phyloP scores from a whole-genome alignment of 306 rosid genomes.

The Oemleria cerasiformis region DNA sequence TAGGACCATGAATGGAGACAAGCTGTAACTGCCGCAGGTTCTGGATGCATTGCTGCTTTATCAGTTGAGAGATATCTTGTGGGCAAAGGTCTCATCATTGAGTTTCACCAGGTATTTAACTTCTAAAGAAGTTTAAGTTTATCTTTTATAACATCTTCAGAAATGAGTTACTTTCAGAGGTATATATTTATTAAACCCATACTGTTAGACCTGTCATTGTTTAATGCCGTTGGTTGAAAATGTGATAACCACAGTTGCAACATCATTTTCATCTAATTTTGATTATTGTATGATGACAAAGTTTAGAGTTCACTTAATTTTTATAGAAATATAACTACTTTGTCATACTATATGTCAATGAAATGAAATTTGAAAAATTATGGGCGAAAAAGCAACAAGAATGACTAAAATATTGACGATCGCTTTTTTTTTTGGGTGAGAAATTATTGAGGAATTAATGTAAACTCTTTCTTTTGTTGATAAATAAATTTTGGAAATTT shows the following conservation, averaged over 20 bases:
- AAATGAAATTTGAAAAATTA: neutral
- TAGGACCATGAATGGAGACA: conserved; percentile 99
- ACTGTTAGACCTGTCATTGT: neutral
- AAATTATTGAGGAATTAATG: neutral
- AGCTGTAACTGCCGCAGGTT: conserved; percentile 96
- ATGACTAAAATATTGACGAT: neutral
- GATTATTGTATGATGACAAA: neutral
- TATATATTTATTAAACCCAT: conserved; percentile 11
- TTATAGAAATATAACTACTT: neutral
- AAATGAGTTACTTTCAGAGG: neutral
- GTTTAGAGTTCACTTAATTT: neutral
- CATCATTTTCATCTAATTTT: neutral
- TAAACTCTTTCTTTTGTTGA: neutral
- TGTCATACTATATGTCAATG: neutral
- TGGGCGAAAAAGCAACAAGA: neutral
- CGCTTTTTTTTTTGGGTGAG: neutral
- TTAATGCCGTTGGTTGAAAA: conserved; percentile 17
- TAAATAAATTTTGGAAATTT: neutral
- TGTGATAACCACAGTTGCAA: neutral
- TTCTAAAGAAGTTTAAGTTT: conserved; percentile 18
- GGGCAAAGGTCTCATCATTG: conserved; percentile 65
- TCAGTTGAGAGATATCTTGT: conserved; percentile 95
- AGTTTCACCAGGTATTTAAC: conserved; percentile 89
- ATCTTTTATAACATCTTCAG: neutral
- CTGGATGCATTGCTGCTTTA: conserved; percentile 94